These are phyloP conservation scores for Tylopilus plumbeoviolaceoides DNA, from an alignment of 768 basidiomycete genomes.

Conservation along the genomic window DNA sequence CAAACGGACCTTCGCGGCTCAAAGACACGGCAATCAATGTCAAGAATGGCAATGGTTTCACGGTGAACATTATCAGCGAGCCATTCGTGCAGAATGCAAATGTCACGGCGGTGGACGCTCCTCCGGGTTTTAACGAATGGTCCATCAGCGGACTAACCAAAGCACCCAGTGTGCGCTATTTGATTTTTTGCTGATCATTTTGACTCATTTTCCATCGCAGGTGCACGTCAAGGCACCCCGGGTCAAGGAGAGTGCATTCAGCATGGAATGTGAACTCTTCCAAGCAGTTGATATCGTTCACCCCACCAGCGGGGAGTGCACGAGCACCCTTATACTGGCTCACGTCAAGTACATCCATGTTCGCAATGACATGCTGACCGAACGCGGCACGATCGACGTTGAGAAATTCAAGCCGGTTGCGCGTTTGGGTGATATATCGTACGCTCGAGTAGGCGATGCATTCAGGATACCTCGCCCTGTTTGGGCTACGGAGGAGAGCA, in stretches of 20 bases:
- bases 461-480: slow-evolving; percentile 9
- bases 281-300: slow-evolving; percentile 32
- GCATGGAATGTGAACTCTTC: slow-evolving; percentile 43
- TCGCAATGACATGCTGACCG: slow-evolving; percentile 37
- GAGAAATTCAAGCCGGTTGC: slow-evolving; percentile 32
- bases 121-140: slow-evolving; percentile 38
- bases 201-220: slow-evolving; percentile 13
- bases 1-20: slow-evolving; percentile 4
- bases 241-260: slow-evolving; percentile 44
- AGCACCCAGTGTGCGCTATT: slow-evolving; percentile 5
- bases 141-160: slow-evolving; percentile 28
- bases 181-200: background rate
- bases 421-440: slow-evolving; percentile 37
- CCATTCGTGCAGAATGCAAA: slow-evolving; percentile 39
- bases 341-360: slow-evolving; percentile 40
- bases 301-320: slow-evolving; percentile 19
- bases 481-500: slow-evolving; percentile 13
- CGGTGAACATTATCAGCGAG: slow-evolving; percentile 54
- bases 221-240: slow-evolving; percentile 35
- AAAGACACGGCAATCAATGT: slow-evolving; percentile 44
- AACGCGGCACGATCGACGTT: slow-evolving; percentile 33
- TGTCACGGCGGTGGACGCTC: slow-evolving; percentile 35
- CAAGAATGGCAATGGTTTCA: slow-evolving; percentile 40
- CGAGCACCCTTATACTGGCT: slow-evolving; percentile 32
- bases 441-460: slow-evolving; percentile 27